A percentile compares a stretch with the other conserved stretches of the same genome.
Conservation (phyloP, 306 rosid species). For the Amphicarpaea edgeworthii region DNA sequence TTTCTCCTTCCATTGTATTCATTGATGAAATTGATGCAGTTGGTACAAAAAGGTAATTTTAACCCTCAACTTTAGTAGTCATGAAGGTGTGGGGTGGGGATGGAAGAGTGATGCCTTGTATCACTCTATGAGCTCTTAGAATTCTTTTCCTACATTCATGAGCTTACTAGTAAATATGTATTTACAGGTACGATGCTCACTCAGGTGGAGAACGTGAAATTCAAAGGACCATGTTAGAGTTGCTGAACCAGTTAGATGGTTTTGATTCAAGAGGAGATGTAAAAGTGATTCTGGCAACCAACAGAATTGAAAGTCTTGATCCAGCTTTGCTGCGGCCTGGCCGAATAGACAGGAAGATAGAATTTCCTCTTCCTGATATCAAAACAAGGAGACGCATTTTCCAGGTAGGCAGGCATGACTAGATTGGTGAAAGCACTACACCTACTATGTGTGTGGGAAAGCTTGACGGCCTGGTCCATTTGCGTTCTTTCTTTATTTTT, state of each 20-base stretch:
- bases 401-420: constrained; percentile 65
- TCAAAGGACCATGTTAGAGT: constrained; percentile 92
- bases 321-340: constrained; percentile 99
- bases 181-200: constrained; percentile 90
- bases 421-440: constrained; percentile 18
- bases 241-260: constrained; percentile 94
- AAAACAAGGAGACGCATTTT: constrained; percentile 98
- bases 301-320: constrained; percentile 93
- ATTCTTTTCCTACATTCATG: constrained; percentile 26
- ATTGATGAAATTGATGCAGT: constrained; percentile 97
- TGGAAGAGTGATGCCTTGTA: constrained; percentile 19
- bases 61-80: constrained; percentile 15
- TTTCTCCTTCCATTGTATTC: constrained; percentile 95
- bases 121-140: constrained; percentile 2
- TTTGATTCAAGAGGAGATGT: constrained; percentile 99
- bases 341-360: constrained; percentile 93
- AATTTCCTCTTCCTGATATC: constrained; percentile 97
- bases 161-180: constrained; percentile 31
- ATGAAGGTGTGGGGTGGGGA: not conserved
- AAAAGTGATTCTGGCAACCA: constrained; percentile 94
- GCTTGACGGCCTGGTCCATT: not conserved
- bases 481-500: not conserved
- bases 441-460: not conserved
- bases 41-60: constrained; percentile 90
- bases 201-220: constrained; percentile 99